A percentile compares a stretch with the other conserved stretches of the same genome.
These are phyloP conservation scores for Trametes versicolor DNA, from an alignment of 1,284 basidiomycete species.

Conservation along the genomic window DNA sequence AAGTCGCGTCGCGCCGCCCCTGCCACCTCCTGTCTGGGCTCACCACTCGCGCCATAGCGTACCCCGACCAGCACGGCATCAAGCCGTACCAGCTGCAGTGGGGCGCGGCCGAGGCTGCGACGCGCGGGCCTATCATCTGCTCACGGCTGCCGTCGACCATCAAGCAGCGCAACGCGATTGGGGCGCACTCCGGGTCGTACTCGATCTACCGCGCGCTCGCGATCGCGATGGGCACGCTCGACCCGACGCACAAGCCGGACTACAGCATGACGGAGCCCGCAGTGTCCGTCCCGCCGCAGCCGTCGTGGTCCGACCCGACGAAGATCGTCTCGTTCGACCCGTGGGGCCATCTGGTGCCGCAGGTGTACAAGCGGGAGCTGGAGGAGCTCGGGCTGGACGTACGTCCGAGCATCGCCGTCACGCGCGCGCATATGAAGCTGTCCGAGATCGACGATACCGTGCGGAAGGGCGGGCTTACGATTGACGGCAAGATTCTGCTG, in stretches of 20 bases:
- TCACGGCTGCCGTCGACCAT: conserved; percentile 87
- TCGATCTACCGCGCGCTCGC: conserved; percentile 94
- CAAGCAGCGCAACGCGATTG: conserved; percentile 93
- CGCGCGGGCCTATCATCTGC: conserved; percentile 90
- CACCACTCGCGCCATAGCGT: conserved; percentile 53
- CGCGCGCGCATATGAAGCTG: conserved; percentile 89
- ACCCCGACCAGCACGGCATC: conserved; percentile 79
- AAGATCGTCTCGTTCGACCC: conserved; percentile 97
- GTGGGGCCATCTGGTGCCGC: conserved; percentile 91
- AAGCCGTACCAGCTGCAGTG: conserved; percentile 84
- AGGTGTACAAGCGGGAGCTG: conserved; percentile 77
- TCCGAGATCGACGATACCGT: conserved; percentile 90
- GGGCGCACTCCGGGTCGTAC: conserved; percentile 94
- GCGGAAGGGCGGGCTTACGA: conserved; percentile 74
- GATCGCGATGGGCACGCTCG: conserved; percentile 90
- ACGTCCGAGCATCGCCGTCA: conserved; percentile 92
- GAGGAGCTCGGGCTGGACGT: conserved; percentile 77
- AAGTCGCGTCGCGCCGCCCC: conserved; percentile 44
- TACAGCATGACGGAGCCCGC: conserved; percentile 92
- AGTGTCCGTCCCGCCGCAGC: conserved; percentile 83
- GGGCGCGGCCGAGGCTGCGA: conserved; percentile 75
- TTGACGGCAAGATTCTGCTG: conserved; percentile 89
- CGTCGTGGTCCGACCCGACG: conserved; percentile 80
- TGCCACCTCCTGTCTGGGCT: conserved; percentile 1
- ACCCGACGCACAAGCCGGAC: conserved; percentile 88